These are phyloP conservation scores for Penicillium polonicum DNA, from an alignment of 2,329 filamentous ascomycete species.

Conservation along the genomic window DNA sequence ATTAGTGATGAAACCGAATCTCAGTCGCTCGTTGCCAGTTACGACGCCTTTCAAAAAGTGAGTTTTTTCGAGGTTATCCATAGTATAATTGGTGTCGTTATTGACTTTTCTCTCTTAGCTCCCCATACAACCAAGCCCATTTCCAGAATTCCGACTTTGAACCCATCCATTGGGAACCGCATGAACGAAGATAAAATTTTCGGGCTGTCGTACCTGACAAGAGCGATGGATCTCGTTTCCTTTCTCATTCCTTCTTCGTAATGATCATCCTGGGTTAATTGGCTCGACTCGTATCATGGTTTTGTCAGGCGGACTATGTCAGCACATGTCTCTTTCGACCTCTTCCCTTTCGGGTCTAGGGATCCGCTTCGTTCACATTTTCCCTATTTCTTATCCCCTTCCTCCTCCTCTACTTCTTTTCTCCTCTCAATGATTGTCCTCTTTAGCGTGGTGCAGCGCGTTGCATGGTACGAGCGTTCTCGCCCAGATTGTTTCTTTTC, in stretches of 20 bases:
- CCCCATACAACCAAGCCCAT: slow-evolving; percentile 47
- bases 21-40: slow-evolving; percentile 42
- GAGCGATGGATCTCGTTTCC: slow-evolving; percentile 20
- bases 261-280: not conserved
- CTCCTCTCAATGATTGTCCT: slow-evolving; percentile 13
- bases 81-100: not conserved
- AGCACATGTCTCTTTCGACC: not conserved
- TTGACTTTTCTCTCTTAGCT: slow-evolving; percentile 28
- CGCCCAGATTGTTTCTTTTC: slow-evolving; percentile 13
- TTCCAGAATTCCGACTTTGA: slow-evolving; percentile 49
- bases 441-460: slow-evolving; percentile 25
- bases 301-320: not conserved
- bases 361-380: not conserved
- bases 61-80: slow-evolving; percentile 7
- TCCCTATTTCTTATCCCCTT: not conserved
- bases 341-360: not conserved
- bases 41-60: slow-evolving; percentile 46
- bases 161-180: slow-evolving; percentile 47
- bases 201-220: not conserved
- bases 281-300: not conserved
- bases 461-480: slow-evolving; percentile 24
- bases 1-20: slow-evolving; percentile 41
- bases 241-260: not conserved
- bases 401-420: not conserved
- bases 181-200: slow-evolving; percentile 29